Evolutionary conservation across 2,329 filamentous ascomycete species (phyloP).

Genomic region (Alternaria rosae): DNA sequence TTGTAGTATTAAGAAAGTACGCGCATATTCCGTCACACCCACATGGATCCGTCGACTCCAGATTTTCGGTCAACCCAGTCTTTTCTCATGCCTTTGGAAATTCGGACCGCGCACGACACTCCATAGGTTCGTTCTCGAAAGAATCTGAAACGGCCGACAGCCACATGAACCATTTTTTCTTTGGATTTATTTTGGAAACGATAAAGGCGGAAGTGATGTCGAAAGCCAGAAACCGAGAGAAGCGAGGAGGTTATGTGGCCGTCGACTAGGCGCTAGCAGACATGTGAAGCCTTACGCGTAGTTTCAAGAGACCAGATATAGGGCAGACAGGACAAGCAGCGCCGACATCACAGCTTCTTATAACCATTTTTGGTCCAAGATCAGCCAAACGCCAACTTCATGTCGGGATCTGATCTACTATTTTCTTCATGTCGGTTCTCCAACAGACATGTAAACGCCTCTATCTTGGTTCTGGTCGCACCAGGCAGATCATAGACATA

Average conservation of each 20-base stretch:
- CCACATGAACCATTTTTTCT: too few species aligned
- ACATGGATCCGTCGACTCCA: too few species aligned
- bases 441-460: rapidly evolving
- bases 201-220: rapidly evolving
- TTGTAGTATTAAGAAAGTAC: too few species aligned
- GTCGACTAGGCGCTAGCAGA: not conserved
- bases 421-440: not conserved
- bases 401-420: too few species aligned
- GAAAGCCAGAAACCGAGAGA: not conserved
- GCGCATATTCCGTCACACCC: too few species aligned
- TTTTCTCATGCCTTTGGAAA: rapidly evolving
- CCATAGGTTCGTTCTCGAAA: too few species aligned
- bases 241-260: not conserved
- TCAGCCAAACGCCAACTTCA: not conserved
- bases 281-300: not conserved
- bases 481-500: not conserved
- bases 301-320: too few species aligned
- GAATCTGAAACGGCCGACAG: too few species aligned
- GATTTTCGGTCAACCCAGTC: not conserved
- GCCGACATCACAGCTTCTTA: not conserved
- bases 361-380: not conserved
- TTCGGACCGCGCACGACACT: rapidly evolving
- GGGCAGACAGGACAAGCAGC: too few species aligned
- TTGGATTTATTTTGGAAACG: too few species aligned
- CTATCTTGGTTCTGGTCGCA: not conserved